Base-by-base conservation (phyloP, 2,329 filamentous ascomycete species). In the Coleophoma cylindrospora region DNA sequence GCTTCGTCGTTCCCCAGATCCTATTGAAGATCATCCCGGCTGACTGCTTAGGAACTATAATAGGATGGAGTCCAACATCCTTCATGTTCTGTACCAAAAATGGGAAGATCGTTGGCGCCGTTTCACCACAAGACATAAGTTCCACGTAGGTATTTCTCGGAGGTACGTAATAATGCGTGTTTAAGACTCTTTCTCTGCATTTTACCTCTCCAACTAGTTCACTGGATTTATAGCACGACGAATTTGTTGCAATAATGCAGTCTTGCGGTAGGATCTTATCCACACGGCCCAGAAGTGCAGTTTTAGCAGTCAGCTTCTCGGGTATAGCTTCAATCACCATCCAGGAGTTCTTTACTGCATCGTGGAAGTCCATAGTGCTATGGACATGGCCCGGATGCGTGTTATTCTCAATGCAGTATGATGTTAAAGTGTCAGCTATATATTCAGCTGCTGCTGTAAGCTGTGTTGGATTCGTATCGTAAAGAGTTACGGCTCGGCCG, bases 241-340 rank as follows among this genome's bases (percentile, higher is more conserved):
- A 75, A 48, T 76, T 76, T 0, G 71, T 73, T 0, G 70, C 72
- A 43, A 76, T 66, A 6, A 74, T 69, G 0, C 67, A 67, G 1
- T 67, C 62, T 0, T 59, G 50, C 0, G 60, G 56, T 0, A 71
- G 65, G 2, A 69, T 44, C 1, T 61, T 51, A 53, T 74, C 73
- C 2, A 76, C 59, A 17, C 74, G 56, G 0, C 52, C 40, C 19
- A 76, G 66, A 3, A 72, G 60, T 2, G 62, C 56, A 41, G 60
- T 66, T 53, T 76, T 76, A 14, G 74, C 56, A 0, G 59, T 38
- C 7, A 75, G 57, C 22, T 63, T 62, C 52, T 76, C 73, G 0
- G 73, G 73, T 7, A 75, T 65, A 50, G 72, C 67, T 58, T 70
- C 68, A 21, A 70, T 61, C 4, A 68, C 61, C 15, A 66, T 54